Evolutionary conservation across 768 basidiomycete genomes (phyloP), one percentile per base, ranked within the genome.

Genomic region (Mrakia frigida): DNA sequence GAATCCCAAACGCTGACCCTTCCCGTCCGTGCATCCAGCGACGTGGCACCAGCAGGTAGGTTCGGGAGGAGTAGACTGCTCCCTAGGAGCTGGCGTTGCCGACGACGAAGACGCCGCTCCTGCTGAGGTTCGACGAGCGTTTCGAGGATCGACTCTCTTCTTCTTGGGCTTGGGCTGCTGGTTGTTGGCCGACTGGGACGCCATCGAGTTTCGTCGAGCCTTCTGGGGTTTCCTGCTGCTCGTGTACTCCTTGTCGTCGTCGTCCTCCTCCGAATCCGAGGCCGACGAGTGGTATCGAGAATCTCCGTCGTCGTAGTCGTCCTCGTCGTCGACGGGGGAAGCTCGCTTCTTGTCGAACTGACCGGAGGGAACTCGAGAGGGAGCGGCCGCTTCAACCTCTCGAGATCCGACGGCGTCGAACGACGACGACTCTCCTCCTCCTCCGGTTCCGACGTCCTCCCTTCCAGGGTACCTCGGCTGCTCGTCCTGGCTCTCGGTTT

Each of bases 201-300:
- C 35, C 46, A 2, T 16, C 53, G 70, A 53, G 35, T 39, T 68
- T n/a, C 65, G 35, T 43, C 65, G 65, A 10, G 25, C 39, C 21
- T 35, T 68, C 21, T 6, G 2, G 39, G 39, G 6, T 11, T 11
- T 41, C 6, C 39, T 41, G 39, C 5, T 11, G 39, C 11, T 6
- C 39, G 25, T 18, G 50, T 46, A 59, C 70, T 72, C 70, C 5
- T 53, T 10, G 14, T n/a, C 53, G 35, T 53, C 50, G 14, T 50
- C 46, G 21, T 70, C 69, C 21, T 46, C 69, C 21, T 72, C 70
- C 23, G 70, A 72, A 14, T 53, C 70, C 23, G 70, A 72, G 14
- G 70, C 70, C 23, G 70, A 72, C 6, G 70, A 72, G 25, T 50
- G 50, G 70, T 72, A 72, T 16, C n/a, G 33, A 31, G 39, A 41